These are phyloP conservation scores for Lachnellula subtilissima DNA, from an alignment of 2,329 filamentous ascomycete species.

Conservation along the genomic window DNA sequence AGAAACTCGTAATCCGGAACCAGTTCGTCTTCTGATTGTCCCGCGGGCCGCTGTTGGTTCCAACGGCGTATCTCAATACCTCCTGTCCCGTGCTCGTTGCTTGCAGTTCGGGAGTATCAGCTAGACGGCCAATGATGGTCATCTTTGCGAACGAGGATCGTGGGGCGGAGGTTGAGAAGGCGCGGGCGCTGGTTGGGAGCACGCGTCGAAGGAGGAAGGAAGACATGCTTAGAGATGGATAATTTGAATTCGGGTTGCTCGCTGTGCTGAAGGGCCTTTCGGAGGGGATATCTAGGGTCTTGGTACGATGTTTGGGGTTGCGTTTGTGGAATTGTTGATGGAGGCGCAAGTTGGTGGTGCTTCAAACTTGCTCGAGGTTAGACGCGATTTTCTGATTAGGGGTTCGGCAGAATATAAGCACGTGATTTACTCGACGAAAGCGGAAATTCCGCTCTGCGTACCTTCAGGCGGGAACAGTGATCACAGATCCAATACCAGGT, in stretches of 20 bases:
- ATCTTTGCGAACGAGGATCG: constrained; percentile 68
- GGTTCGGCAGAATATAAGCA: too few relatives aligned
- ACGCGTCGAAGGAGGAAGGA: constrained; percentile 33
- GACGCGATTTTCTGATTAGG: background rate
- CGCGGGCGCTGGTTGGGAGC: constrained; percentile 47
- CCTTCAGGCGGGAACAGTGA: background rate
- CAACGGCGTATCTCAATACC: constrained; percentile 72
- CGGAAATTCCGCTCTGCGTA: background rate
- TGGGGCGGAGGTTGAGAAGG: constrained; percentile 66
- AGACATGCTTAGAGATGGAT: constrained; percentile 20
- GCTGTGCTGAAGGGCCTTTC: background rate
- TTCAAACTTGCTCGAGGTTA: background rate
- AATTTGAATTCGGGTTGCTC: background rate
- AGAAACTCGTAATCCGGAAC: constrained; percentile 76
- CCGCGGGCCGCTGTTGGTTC: constrained; percentile 57
- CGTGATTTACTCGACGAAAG: background rate
- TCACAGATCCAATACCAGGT: background rate
- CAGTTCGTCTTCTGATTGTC: constrained; percentile 77
- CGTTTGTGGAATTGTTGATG: background rate
- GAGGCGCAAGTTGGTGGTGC: background rate
- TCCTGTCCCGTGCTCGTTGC: constrained; percentile 67
- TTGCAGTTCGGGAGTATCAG: constrained; percentile 69
- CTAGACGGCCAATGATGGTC: constrained; percentile 81
- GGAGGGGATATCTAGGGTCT: background rate
- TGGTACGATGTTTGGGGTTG: background rate